Evolutionary conservation across 2,329 filamentous ascomycete species (phyloP), one percentile per base, ranked within the genome.

Genomic region (Colletotrichum abscissum): DNA sequence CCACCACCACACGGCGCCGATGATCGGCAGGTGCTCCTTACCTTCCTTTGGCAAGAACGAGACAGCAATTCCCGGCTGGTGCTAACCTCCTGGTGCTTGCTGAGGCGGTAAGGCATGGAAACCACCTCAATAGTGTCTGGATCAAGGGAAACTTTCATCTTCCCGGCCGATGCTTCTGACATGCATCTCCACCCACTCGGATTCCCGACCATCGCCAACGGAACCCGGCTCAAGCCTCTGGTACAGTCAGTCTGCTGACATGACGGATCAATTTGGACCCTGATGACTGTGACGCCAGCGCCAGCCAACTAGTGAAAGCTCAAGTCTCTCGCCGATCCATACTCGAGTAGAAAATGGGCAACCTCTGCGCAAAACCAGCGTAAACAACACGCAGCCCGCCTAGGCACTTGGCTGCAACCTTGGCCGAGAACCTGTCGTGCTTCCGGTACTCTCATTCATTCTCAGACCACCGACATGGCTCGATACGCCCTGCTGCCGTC

Each of bases 391-490:
- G 38, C 65, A 30, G 52, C 16, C 22, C 28, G 65, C 69, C 58
- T 9, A 69, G 69, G 19, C 42, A 30, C 69, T 59, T 72, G 65
- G 69, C 65, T 42, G 65, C 38, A 28, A 59, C 59, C 42, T 30
- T 55, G 65, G 38, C 16, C 46, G 56, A 38, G 26, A 62, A 28
- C 33, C 64, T 46, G 22, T 63, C 38, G 64, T 35, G 35, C 33
- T 28, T 26, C 26, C 28, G 26, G 33, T 42, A 42, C 26, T 35
- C 24, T 42, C 38, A 26, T 63, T 35, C 26, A 69, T 55, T 24
- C 30, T 49, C 22, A 30, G 46, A 46, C 38, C 70, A 63, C 42
- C 33, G 30, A 26, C 30, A 63, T 64, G 54, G 14, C 54, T 59
- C 19, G 30, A 54, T 22, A 35, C 56, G 30, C 28, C 65, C 46